phyloP scores from a whole-genome alignment of 306 rosid species.

The Sesbania bispinosa region DNA sequence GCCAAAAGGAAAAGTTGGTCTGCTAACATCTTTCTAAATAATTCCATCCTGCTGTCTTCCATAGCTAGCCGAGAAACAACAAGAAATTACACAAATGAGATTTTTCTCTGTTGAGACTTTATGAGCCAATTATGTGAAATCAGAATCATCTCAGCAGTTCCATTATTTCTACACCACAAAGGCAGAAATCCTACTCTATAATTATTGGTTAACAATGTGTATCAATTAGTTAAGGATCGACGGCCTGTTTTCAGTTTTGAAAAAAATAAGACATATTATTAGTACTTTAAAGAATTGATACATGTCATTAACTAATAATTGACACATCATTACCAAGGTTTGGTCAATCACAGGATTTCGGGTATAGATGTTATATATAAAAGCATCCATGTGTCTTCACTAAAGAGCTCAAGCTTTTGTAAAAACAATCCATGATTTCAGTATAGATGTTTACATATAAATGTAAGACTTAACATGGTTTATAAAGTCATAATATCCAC shows the following conservation, averaged over 20 bases:
- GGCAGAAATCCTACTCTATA: neutral
- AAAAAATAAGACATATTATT: neutral
- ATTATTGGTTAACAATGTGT: neutral
- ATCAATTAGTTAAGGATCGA: neutral
- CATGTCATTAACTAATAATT: neutral
- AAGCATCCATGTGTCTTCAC: no score
- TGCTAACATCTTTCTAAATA: constrained; percentile 24
- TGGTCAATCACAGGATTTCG: neutral
- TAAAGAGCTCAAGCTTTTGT: no score
- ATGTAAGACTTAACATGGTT: no score
- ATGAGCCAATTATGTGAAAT: neutral
- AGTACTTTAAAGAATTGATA: neutral
- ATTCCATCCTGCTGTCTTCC: constrained; percentile 29
- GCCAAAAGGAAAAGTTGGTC: constrained; percentile 31
- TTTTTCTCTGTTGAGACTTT: neutral
- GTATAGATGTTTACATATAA: no score
- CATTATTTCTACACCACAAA: neutral
- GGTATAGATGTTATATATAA: no score
- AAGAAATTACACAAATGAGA: constrained; percentile 4
- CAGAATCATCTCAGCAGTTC: neutral
- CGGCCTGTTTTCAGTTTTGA: neutral
- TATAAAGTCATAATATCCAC: neutral
- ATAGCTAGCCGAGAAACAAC: constrained; percentile 31
- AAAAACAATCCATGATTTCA: no score
- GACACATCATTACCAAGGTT: neutral